These are phyloP conservation scores for Saccharomyces hybrid DNA, from an alignment of 1,139 yeast genomes.

Conservation along the genomic window DNA sequence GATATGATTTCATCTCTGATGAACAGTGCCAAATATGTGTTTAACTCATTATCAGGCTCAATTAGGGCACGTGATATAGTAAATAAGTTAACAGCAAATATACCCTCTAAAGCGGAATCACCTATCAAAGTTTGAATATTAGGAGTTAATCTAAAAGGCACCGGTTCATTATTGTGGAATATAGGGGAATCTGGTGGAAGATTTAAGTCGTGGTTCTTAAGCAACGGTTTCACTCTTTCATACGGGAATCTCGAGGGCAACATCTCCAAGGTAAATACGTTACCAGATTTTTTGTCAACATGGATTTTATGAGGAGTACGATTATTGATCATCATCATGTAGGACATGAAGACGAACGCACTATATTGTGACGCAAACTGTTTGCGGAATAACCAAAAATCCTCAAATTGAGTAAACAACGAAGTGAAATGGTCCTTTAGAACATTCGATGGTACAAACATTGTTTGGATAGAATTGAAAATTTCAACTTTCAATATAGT, in stretches of 20 bases:
- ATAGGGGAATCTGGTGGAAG: conserved; percentile 72
- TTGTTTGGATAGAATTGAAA: conserved; percentile 77
- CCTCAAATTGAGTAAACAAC: conserved; percentile 73
- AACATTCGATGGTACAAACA: conserved; percentile 79
- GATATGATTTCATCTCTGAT: conserved; percentile 92
- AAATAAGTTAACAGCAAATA: conserved; percentile 77
- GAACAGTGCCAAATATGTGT: conserved; percentile 80
- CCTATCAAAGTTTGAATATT: conserved; percentile 92
- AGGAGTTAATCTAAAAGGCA: conserved; percentile 94
- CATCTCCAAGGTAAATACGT: conserved; percentile 93
- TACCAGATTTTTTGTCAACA: conserved; percentile 74
- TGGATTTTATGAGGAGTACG: conserved; percentile 92
- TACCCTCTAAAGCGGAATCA: conserved; percentile 84
- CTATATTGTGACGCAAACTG: conserved; percentile 95
- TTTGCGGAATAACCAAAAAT: conserved; percentile 94
- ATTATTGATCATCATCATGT: conserved; percentile 88
- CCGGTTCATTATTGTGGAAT: conserved; percentile 88
- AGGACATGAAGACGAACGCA: conserved; percentile 86
- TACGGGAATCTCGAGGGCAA: conserved; percentile 60
- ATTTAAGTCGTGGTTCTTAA: conserved; percentile 49
- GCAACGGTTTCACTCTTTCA: conserved; percentile 31
- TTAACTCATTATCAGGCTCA: conserved; percentile 85
- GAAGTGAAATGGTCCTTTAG: conserved; percentile 60
- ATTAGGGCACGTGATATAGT: conserved; percentile 81
- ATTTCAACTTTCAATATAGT: conserved; percentile 87